Percentiles rank a stretch among this genome's conserved stretches.
These are phyloP conservation scores for Tricholoma bakamatsutake DNA, from an alignment of 768 basidiomycete species.

Conservation along the genomic window DNA sequence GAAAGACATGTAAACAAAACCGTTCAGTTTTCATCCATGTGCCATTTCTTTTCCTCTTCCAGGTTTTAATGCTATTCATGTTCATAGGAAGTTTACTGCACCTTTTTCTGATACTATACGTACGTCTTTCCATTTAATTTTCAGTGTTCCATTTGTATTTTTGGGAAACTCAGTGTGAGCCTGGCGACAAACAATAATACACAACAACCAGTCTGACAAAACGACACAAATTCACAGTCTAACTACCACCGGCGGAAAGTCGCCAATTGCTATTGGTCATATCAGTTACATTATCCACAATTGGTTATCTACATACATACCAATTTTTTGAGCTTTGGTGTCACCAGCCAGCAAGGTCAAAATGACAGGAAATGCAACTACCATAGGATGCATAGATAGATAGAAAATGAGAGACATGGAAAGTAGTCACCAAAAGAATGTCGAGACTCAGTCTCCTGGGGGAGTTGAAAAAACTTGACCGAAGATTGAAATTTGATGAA, in stretches of 20 bases:
- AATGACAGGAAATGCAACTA: conserved; percentile 9
- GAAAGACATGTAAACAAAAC: not conserved
- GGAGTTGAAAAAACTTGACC: too few relatives aligned
- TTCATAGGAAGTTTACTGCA: conserved; percentile 1
- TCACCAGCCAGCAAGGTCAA: conserved; percentile 8
- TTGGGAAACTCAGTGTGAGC: not conserved
- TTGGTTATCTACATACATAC: not conserved
- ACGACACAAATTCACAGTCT: too few relatives aligned
- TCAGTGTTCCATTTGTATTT: not conserved
- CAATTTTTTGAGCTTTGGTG: conserved; percentile 8
- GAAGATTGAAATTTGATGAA: too few relatives aligned
- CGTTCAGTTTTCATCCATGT: not conserved
- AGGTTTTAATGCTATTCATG: conserved; percentile 2
- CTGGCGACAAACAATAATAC: not conserved
- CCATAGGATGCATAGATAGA: conserved; percentile 8
- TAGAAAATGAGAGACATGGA: not conserved
- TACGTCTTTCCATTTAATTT: not conserved
- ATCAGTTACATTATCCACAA: not conserved
- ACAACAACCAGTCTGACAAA: too few relatives aligned
- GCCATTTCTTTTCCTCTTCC: not conserved
- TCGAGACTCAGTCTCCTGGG: too few relatives aligned
- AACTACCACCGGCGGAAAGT: too few relatives aligned
- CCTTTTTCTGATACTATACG: too few relatives aligned
- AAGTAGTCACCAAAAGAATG: not conserved
- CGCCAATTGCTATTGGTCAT: conserved; percentile 26